Conservation (phyloP, 345 rosid genomes). For the Eucalyptus melliodora region DNA sequence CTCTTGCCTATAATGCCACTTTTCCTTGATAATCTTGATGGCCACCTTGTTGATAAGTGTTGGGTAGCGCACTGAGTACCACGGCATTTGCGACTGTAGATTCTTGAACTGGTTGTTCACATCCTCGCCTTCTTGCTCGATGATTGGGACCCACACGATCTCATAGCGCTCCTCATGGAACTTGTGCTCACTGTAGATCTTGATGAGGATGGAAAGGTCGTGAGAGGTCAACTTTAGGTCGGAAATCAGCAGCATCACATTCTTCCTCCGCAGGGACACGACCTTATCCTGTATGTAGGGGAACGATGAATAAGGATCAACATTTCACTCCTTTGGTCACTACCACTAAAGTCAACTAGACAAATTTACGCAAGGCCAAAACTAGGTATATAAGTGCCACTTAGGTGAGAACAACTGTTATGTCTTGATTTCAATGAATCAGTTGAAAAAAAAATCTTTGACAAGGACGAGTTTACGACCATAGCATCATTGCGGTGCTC, state of each 20-base stretch:
- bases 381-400: background rate
- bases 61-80: constrained; percentile 1
- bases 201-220: constrained; percentile 3
- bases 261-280: constrained; percentile 6
- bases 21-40: constrained; percentile 1
- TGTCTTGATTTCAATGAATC: background rate
- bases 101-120: background rate
- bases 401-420: background rate
- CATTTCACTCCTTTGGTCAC: background rate
- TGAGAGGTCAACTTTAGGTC: constrained; percentile 4
- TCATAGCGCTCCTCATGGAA: constrained; percentile 1
- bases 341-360: background rate
- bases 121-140: background rate
- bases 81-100: constrained; percentile 3
- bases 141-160: constrained; percentile 13
- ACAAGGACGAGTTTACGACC: background rate
- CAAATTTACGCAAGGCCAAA: background rate
- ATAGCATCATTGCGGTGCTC: background rate
- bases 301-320: background rate
- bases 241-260: constrained; percentile 8
- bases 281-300: background rate
- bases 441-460: background rate
- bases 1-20: constrained; percentile 4
- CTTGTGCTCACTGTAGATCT: constrained; percentile 3
- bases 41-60: background rate